Conservation (phyloP, 2,329 filamentous ascomycete species). For the Botryotinia globosa region DNA sequence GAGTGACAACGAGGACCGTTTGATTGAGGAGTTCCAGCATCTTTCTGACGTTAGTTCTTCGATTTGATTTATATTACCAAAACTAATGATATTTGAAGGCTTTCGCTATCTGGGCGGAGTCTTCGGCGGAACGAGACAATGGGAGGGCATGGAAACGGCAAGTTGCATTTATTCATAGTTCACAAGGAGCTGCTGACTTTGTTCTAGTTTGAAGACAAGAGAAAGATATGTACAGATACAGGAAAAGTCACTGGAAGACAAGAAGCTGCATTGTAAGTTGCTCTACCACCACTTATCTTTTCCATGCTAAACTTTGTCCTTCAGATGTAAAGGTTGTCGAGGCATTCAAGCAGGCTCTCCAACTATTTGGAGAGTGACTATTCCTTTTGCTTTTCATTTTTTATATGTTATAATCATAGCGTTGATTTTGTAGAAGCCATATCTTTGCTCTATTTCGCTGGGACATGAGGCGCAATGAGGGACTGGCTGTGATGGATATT, state of each 20-base stretch:
- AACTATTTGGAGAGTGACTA: constrained; percentile 24
- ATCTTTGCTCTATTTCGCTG: constrained; percentile 2
- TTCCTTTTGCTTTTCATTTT: neutral
- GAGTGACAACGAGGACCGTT: constrained; percentile 59
- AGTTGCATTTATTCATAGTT: constrained; percentile 23
- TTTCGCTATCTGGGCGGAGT: constrained; percentile 75
- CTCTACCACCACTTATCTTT: neutral
- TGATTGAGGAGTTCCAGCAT: constrained; percentile 64
- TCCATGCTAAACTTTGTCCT: constrained; percentile 24
- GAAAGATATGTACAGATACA: constrained; percentile 71
- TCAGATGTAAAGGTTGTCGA: constrained; percentile 56
- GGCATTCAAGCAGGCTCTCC: constrained; percentile 61
- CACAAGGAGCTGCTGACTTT: constrained; percentile 16
- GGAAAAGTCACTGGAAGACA: constrained; percentile 68
- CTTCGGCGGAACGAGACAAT: constrained; percentile 69
- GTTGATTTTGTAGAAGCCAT: neutral
- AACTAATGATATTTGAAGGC: constrained; percentile 51
- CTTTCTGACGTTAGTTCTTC: constrained; percentile 50
- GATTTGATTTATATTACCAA: neutral
- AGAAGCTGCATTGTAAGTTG: constrained; percentile 74
- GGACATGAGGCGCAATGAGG: constrained; percentile 8
- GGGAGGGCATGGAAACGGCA: constrained; percentile 75
- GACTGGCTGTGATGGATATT: neutral
- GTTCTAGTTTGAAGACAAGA: constrained; percentile 69
- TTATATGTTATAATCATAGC: neutral